Percentiles rank a stretch among this genome's conserved stretches.
phyloP scores from a whole-genome alignment of 2,329 filamentous ascomycete species.

The Biscogniauxia mediterranea region DNA sequence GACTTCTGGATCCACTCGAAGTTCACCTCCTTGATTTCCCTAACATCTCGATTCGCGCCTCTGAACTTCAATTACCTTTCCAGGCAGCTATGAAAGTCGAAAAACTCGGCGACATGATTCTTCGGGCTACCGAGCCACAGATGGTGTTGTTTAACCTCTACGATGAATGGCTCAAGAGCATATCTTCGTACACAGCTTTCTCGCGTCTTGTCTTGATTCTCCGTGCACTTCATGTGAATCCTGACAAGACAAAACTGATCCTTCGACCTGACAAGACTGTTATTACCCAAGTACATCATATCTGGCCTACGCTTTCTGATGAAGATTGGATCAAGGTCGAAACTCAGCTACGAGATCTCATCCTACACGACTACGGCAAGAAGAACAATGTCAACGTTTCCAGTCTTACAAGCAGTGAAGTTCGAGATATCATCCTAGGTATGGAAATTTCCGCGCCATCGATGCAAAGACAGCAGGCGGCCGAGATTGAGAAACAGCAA shows the following conservation, averaged over 20 bases:
- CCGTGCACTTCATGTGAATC: constrained; percentile 93
- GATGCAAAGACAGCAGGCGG: constrained; percentile 96
- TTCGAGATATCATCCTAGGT: constrained; percentile 95
- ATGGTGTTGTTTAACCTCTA: constrained; percentile 99
- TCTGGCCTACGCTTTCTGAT: constrained; percentile 91
- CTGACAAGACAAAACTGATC: constrained; percentile 96
- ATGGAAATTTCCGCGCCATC: constrained; percentile 99
- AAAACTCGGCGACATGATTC: constrained; percentile 98
- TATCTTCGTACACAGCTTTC: constrained; percentile 98
- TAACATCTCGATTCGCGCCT: constrained; percentile 97
- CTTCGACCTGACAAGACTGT: constrained; percentile 95
- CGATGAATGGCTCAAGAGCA: constrained; percentile 97
- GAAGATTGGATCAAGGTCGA: constrained; percentile 99
- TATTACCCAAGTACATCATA: constrained; percentile 97
- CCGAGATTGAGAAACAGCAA: constrained; percentile 98
- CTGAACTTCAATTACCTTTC: constrained; percentile 95
- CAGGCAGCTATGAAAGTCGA: constrained; percentile 99
- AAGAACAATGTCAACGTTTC: constrained; percentile 99
- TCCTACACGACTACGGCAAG: constrained; percentile 97
- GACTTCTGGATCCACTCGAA: constrained; percentile 92
- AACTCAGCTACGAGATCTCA: constrained; percentile 89
- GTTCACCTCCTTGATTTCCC: constrained; percentile 98
- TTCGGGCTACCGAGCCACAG: constrained; percentile 96
- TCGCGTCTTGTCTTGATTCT: constrained; percentile 91
- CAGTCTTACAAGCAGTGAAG: constrained; percentile 93